Conservation (phyloP, 2,329 filamentous ascomycete species). For the Atkinsonella hypoxylon region DNA sequence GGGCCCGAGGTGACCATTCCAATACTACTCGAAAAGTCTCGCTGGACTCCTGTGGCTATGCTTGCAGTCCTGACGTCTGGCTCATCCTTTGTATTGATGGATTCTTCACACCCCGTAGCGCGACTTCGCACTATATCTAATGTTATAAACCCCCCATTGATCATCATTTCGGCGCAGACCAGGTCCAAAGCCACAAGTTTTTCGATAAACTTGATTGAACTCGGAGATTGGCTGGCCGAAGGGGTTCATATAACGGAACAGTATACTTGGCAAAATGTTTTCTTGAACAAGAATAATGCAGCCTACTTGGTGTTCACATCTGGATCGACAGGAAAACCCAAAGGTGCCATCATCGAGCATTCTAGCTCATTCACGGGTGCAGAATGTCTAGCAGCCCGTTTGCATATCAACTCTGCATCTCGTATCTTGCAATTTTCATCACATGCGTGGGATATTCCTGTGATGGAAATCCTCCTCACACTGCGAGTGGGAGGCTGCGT, state of each 20-base stretch:
- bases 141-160: not conserved
- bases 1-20: conserved; percentile 7
- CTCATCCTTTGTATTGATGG: conserved; percentile 6
- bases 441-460: not conserved
- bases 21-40: conserved; percentile 13
- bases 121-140: not conserved
- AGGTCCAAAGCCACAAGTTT: not conserved
- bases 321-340: conserved; percentile 13
- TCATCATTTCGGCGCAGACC: not conserved
- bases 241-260: not conserved
- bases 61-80: conserved; percentile 17
- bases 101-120: not conserved
- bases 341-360: conserved; percentile 13
- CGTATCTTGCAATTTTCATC: conserved; percentile 8
- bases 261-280: not conserved
- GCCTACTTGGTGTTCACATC: conserved; percentile 13
- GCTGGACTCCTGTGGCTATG: conserved; percentile 12
- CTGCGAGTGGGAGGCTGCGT: conserved; percentile 10
- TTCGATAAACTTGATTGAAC: not conserved
- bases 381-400: not conserved
- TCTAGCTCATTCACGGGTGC: conserved; percentile 3
- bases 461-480: conserved; percentile 8
- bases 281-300: not conserved
- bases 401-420: not conserved
- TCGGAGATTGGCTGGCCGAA: not conserved